Evolutionary conservation across 2,329 filamentous ascomycete species (phyloP).

Genomic region (Alternaria sp.): DNA sequence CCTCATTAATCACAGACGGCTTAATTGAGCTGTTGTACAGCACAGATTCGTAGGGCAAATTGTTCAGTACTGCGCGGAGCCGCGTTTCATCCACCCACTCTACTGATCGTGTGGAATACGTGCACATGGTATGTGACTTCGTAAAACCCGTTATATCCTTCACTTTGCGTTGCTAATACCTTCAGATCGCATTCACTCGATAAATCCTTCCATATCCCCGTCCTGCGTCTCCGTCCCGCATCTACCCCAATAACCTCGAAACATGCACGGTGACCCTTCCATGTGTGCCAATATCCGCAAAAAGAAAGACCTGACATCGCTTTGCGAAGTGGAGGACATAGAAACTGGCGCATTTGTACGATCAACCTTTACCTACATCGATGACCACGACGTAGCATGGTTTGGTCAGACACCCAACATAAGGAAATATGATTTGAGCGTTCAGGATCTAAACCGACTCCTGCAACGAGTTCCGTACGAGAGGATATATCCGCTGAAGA

Average conservation of each 20-base stretch:
- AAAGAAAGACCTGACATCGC: constrained; percentile 22
- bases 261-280: not conserved
- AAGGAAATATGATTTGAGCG: constrained; percentile 27
- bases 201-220: not conserved
- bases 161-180: not conserved
- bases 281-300: constrained; percentile 16
- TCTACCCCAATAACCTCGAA: not conserved
- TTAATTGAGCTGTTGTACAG: too few relatives aligned
- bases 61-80: too few relatives aligned
- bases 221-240: not conserved
- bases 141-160: not conserved
- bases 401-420: constrained; percentile 23
- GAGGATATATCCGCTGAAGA: not conserved
- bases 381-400: constrained; percentile 26
- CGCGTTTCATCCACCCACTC: too few relatives aligned
- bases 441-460: constrained; percentile 12
- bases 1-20: too few relatives aligned
- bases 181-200: too few relatives aligned
- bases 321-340: constrained; percentile 25
- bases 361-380: constrained; percentile 27
- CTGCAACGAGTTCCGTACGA: not conserved
- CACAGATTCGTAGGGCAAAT: too few relatives aligned
- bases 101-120: not conserved
- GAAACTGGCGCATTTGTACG: constrained; percentile 25
- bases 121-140: not conserved